Evolutionary conservation across 83 land plant species (phyloP).

Genomic region (Thuja plicata): DNA sequence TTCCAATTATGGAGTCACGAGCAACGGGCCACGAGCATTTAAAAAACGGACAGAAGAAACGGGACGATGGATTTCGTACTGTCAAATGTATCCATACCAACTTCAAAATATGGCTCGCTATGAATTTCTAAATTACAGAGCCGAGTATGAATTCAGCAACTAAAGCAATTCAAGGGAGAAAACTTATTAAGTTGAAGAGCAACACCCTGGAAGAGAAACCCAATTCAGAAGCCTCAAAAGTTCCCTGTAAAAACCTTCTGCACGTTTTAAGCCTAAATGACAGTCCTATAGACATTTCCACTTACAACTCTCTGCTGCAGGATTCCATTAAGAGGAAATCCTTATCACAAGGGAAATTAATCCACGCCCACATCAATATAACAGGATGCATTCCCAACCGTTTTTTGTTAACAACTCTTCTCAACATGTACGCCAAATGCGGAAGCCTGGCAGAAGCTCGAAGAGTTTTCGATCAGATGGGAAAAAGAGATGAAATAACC

Average conservation of each 20-base stretch:
- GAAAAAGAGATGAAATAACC: constrained; percentile 24
- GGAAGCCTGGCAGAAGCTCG: constrained; percentile 23
- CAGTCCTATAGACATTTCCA: background rate
- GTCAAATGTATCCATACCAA: too few relatives aligned
- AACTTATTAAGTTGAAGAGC: too few relatives aligned
- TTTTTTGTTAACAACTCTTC: constrained; percentile 28
- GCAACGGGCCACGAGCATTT: too few relatives aligned
- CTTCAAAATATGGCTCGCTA: too few relatives aligned
- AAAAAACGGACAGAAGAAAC: too few relatives aligned
- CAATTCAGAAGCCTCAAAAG: background rate
- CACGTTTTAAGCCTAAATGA: background rate
- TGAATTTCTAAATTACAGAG: too few relatives aligned
- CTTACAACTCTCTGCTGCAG: background rate
- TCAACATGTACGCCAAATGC: constrained; percentile 36
- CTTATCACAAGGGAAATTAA: constrained; percentile 19
- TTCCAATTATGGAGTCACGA: too few relatives aligned
- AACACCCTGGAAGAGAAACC: background rate
- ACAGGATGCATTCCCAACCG: constrained; percentile 5
- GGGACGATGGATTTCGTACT: too few relatives aligned
- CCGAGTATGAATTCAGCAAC: too few relatives aligned
- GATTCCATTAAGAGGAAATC: constrained; percentile 2
- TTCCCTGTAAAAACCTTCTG: background rate
- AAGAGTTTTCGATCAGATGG: constrained; percentile 37
- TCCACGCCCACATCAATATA: constrained; percentile 30
- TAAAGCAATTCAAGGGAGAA: too few relatives aligned